Base-by-base conservation (phyloP, 2,329 filamentous ascomycete genomes). In the Penicillium capsulatum region DNA sequence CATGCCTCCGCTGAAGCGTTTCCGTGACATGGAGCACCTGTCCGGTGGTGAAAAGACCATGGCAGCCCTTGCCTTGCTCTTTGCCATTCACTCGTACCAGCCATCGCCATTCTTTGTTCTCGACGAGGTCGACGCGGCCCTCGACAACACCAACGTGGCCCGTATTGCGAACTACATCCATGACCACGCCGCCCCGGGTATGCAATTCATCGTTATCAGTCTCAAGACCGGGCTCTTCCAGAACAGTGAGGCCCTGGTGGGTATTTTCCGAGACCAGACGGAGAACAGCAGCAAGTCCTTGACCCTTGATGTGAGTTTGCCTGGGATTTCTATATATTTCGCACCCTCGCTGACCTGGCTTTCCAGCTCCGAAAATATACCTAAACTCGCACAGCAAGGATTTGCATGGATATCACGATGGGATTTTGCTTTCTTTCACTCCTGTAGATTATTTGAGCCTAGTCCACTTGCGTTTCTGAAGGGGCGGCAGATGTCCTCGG, bases 31-130 rank as follows among this genome's bases (percentile, higher is more conserved):
- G 92, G 92, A 98, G 66, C 92, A 96, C 63, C 73, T 98, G 7
- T 95, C 88, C 1, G 92, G 92, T 57, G 92, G 92, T 40, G 92
- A 98, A 69, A 98, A 98, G 75, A 98, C 92, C 0, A 98, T 98
- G 83, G 92, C 92, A 2, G 92, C 92, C 10, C 74, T 98, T 27
- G 92, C 92, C n/a, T 75, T 98, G 28, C 77, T 98, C 3, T 98
- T 98, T 63, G 92, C 92, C 15, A 90, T 98, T 40, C 92, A 98
- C 71, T 90, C 84, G 44, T 98, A 91, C 71, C 90, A 96, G 62
- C 91, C 92, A 0, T 87, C 81, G 44, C 92, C 94, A 0, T 98
- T 98, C 73, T 98, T 98, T 64, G 92, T 98, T 22, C 80, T 98
- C 6, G 92, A 98, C 62, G 92, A 98, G 69, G 91, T 98, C 10